Evolutionary conservation across 371 early-diverging fungal species (phyloP), one percentile per base, ranked within the genome.

Genomic region (Furculomyces boomerangus): DNA sequence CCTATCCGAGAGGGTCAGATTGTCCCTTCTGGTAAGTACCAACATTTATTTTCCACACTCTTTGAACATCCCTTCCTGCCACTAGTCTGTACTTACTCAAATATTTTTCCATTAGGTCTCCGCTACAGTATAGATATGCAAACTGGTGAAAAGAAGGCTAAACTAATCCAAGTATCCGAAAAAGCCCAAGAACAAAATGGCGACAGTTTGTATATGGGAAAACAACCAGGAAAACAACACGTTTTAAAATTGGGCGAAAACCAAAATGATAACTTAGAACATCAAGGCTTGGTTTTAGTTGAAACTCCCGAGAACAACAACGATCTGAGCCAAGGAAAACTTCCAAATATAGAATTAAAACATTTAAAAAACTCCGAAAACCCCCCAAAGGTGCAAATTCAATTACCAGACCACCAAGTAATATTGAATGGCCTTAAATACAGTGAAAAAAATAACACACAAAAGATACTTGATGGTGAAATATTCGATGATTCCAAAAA

Each of bases 91-190:
- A 18, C n/a, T 14, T 18, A 46, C 28, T 31, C 28, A 40, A 10
- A 44, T 48, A 25, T 44, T 31, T 24, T 24, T 51, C 8, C 31
- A 30, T 26, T 59, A 72, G 73, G 76, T 24, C 68, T 78, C 0
- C 78, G 75, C 63, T 62, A 74, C 8, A 71, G 70, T 41, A 63
- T 78, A 53, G 74, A 78, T 58, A 70, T 77, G 60, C 57, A 56
- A 35, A 77, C 74, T 2, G 75, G 74, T 26, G 56, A 61, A 44
- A 70, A 72, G 27, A 60, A 56, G 55, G 78, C 78, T 25, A 72
- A 71, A 28, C n/a, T n/a, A n/a, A 66, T 78, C 31, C 58, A 67
- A 53, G 67, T 3, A 61, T 50, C 60, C 3, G 52, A 51, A 39
- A 3, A 3, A 22, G 52, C 30, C 14, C 14, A 51, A 10, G 16